These are phyloP conservation scores for Dipteronia dyeriana DNA, from an alignment of 345 rosid genomes.

Conservation along the genomic window DNA sequence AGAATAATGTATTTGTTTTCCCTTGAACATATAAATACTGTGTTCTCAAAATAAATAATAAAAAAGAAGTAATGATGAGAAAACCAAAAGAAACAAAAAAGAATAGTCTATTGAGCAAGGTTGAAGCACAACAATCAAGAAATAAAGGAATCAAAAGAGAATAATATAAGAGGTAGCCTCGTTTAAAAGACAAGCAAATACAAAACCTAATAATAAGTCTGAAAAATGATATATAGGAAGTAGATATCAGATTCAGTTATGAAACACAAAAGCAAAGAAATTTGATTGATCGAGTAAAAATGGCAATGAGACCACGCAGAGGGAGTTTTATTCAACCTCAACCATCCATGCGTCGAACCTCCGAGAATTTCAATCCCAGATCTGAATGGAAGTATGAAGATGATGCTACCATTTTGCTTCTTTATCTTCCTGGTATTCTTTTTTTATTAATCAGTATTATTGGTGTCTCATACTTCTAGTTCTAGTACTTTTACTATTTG, in stretches of 20 bases:
- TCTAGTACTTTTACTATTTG: too few relatives aligned
- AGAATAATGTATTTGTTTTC: too few relatives aligned
- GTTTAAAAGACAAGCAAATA: background rate
- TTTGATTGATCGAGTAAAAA: background rate
- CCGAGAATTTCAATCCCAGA: constrained; percentile 7
- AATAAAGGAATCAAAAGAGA: too few relatives aligned
- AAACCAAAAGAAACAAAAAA: background rate
- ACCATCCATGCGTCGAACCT: background rate
- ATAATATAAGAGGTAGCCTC: background rate
- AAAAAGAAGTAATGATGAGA: too few relatives aligned
- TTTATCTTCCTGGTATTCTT: constrained; percentile 16
- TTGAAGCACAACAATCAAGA: background rate
- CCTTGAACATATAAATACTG: too few relatives aligned
- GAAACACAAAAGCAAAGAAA: background rate
- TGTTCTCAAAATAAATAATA: too few relatives aligned
- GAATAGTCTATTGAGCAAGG: background rate
- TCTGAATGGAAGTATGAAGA: constrained; percentile 18
- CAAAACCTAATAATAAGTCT: background rate
- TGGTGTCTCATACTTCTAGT: too few relatives aligned
- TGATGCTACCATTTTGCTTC: constrained; percentile 2
- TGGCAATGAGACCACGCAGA: background rate
- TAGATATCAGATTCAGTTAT: background rate
- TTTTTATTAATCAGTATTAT: too few relatives aligned
- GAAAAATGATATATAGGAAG: background rate
- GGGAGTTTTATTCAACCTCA: background rate